Percentiles rank a stretch among this genome's conserved stretches.
These are phyloP conservation scores for Pelargonium nanum DNA, from an alignment of 345 rosid genomes.

Conservation along the genomic window DNA sequence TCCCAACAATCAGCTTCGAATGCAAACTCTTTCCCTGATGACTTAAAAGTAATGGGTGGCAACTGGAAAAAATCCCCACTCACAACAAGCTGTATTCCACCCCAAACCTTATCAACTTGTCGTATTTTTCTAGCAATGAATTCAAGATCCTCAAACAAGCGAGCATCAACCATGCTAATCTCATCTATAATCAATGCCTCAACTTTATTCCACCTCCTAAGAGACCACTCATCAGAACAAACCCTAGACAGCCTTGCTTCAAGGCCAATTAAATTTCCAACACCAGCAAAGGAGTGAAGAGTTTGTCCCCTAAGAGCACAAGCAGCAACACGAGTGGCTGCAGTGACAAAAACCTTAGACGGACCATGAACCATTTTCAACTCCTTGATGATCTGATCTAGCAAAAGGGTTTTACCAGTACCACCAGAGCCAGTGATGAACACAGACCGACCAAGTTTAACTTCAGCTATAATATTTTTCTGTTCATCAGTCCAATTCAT, in stretches of 20 bases:
- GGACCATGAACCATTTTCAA: slow-evolving; percentile 10
- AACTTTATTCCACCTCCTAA: background rate
- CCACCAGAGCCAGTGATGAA: slow-evolving; percentile 33
- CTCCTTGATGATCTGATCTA: slow-evolving; percentile 8
- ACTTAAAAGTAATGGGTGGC: slow-evolving; percentile 8
- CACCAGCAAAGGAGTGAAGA: slow-evolving; percentile 29
- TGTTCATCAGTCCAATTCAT: slow-evolving; percentile 34
- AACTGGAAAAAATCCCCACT: slow-evolving; percentile 31
- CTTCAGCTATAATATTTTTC: slow-evolving; percentile 11
- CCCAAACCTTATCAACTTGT: slow-evolving; percentile 13
- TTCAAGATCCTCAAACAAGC: background rate
- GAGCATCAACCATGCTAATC: background rate
- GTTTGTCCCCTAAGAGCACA: slow-evolving; percentile 28
- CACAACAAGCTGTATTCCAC: slow-evolving; percentile 30
- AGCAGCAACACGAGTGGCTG: slow-evolving; percentile 32
- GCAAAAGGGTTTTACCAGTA: slow-evolving; percentile 26
- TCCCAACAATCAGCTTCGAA: slow-evolving; percentile 34
- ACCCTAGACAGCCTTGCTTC: too few relatives aligned
- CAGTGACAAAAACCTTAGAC: slow-evolving; percentile 25
- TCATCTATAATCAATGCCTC: background rate
- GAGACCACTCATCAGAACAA: too few relatives aligned
- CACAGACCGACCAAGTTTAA: slow-evolving; percentile 14
- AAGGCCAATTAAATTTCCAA: too few relatives aligned
- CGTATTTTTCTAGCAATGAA: background rate
- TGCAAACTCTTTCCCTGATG: slow-evolving; percentile 15